phyloP scores from a whole-genome alignment of 163 green algal species.

The Prototheca stagnorum region DNA sequence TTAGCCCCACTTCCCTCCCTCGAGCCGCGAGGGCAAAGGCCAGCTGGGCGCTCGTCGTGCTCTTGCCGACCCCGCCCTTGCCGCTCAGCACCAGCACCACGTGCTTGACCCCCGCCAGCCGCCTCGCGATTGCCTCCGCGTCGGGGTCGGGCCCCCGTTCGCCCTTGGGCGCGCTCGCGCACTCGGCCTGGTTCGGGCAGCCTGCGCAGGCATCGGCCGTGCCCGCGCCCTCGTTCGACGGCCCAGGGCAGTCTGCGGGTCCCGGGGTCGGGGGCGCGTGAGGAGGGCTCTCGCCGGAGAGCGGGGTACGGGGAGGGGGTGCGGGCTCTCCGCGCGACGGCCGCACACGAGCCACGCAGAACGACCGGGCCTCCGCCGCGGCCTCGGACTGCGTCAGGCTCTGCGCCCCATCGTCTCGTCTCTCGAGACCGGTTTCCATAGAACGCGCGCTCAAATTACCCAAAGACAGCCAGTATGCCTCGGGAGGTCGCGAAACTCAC shows the following conservation, averaged over 20 bases:
- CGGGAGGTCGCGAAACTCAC: too few species aligned
- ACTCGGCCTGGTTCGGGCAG: constrained; percentile 86
- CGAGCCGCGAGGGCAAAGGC: constrained; percentile 63
- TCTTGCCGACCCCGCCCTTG: constrained; percentile 84
- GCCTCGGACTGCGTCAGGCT: too few species aligned
- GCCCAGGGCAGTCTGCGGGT: constrained; percentile 65
- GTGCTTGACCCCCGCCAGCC: constrained; percentile 65
- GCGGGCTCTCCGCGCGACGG: too few species aligned
- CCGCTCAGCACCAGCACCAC: constrained; percentile 90
- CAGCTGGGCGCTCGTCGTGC: constrained; percentile 74
- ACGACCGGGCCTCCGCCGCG: too few species aligned
- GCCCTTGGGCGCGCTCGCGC: constrained; percentile 33
- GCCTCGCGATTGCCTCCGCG: constrained; percentile 47
- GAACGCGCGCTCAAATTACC: too few species aligned
- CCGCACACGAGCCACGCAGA: too few species aligned
- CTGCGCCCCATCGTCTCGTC: too few species aligned
- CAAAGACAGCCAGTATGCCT: too few species aligned
- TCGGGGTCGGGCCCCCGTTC: constrained; percentile 80
- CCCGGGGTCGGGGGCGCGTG: too few species aligned
- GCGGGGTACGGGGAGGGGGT: too few species aligned
- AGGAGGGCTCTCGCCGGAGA: too few species aligned
- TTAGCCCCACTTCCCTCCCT: constrained; percentile 71
- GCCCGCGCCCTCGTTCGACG: constrained; percentile 54
- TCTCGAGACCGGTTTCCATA: too few species aligned
- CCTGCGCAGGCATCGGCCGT: constrained; percentile 63